Evolutionary conservation across 2,329 filamentous ascomycete genomes (phyloP).

Genomic region (Neocatenulostroma microsporum): DNA sequence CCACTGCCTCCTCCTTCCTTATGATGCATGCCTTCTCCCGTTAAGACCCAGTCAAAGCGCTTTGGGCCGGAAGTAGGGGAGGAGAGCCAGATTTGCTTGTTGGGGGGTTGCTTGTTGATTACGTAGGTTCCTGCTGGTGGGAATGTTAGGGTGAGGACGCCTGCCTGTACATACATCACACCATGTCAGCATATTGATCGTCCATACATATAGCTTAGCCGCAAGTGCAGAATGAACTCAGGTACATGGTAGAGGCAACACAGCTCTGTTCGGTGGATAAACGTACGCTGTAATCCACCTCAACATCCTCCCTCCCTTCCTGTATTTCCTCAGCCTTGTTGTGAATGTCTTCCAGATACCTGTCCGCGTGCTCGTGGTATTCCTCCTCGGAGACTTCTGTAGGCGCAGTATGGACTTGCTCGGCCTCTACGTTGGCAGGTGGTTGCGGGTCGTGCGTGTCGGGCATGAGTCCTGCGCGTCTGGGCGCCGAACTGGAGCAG

Average conservation of each 20-base stretch:
- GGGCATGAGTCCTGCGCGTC: slow-evolving; percentile 35
- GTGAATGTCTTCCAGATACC: slow-evolving; percentile 58
- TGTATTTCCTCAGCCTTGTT: slow-evolving; percentile 61
- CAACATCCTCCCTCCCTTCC: slow-evolving; percentile 66
- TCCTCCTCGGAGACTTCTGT: slow-evolving; percentile 60
- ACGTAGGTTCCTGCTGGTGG: slow-evolving; percentile 72
- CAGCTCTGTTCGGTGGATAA: slow-evolving; percentile 55
- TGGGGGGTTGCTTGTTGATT: slow-evolving; percentile 96
- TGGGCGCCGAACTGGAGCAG: slow-evolving; percentile 13
- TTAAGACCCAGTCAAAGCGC: slow-evolving; percentile 80
- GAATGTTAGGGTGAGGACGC: slow-evolving; percentile 71
- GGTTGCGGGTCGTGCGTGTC: slow-evolving; percentile 34
- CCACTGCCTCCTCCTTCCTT: slow-evolving; percentile 69
- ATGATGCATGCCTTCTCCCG: slow-evolving; percentile 63
- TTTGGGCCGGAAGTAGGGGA: slow-evolving; percentile 88
- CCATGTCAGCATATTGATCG: too few relatives aligned
- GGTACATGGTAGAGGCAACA: too few relatives aligned
- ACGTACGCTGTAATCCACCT: slow-evolving; percentile 82
- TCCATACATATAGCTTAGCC: too few relatives aligned
- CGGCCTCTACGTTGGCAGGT: slow-evolving; percentile 29
- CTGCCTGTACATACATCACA: slow-evolving; percentile 59
- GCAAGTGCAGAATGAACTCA: too few relatives aligned
- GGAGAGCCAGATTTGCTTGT: slow-evolving; percentile 95
- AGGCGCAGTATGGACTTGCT: slow-evolving; percentile 34
- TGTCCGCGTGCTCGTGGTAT: slow-evolving; percentile 71